phyloP scores from a whole-genome alignment of 176 grass and related monocot species.

The Paspalum notatum region DNA sequence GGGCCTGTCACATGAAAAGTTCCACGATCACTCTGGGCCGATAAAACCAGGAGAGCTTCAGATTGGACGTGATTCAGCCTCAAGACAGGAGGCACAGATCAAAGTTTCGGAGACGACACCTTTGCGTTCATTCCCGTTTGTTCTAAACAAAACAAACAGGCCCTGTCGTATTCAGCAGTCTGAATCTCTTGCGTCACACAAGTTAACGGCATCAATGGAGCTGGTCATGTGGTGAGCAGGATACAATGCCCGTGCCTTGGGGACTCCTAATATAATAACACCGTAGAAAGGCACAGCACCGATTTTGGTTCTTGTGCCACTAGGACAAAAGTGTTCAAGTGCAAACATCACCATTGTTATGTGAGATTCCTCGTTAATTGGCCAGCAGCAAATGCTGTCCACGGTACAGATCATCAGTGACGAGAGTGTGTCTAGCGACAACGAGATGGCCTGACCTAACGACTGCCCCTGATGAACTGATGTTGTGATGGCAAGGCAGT shows the following conservation, averaged over 20 bases:
- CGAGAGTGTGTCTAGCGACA: not conserved
- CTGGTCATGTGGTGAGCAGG: not conserved
- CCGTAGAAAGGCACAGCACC: too few relatives aligned
- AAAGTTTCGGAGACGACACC: too few relatives aligned
- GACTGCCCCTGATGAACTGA: not conserved
- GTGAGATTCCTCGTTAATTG: not conserved
- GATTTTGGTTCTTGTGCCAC: not conserved
- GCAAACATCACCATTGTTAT: not conserved
- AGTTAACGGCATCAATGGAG: not conserved
- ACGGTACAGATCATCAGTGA: not conserved
- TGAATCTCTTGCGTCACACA: not conserved
- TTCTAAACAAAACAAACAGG: not conserved
- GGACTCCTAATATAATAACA: not conserved
- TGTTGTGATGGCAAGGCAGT: not conserved
- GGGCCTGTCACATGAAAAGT: too few relatives aligned
- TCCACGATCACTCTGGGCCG: too few relatives aligned
- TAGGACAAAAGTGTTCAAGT: too few relatives aligned
- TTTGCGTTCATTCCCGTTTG: too few relatives aligned
- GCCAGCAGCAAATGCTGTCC: not conserved
- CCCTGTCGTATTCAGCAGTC: not conserved
- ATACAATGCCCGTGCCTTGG: slow-evolving; percentile 14
- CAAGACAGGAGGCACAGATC: too few relatives aligned
- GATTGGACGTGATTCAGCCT: too few relatives aligned
- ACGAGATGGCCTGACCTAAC: too few relatives aligned
- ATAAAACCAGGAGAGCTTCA: too few relatives aligned